These are phyloP conservation scores for Chaetomium sp. DNA, from an alignment of 2,329 filamentous ascomycete genomes.

Conservation along the genomic window DNA sequence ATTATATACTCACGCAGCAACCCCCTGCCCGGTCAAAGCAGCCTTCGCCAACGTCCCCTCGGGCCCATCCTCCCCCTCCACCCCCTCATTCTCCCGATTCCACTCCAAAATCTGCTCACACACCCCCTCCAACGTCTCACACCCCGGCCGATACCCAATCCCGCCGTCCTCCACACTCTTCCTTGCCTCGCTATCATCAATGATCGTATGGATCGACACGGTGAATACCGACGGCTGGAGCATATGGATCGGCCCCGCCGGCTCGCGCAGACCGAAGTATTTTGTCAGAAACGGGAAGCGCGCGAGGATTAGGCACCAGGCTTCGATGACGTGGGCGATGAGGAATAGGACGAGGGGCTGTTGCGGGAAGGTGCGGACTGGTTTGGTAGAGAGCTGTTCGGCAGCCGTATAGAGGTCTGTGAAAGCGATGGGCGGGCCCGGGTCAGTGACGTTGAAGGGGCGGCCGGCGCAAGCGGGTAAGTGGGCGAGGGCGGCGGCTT, in stretches of 20 bases:
- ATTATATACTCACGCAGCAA: conserved; percentile 5
- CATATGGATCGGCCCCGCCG: conserved; percentile 29
- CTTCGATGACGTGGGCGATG: conserved; percentile 34
- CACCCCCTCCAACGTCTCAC: conserved; percentile 36
- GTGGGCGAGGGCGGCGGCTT: conserved; percentile 12
- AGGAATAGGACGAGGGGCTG: conserved; percentile 33
- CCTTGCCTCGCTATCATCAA: conserved; percentile 33
- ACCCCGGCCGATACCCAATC: conserved; percentile 34
- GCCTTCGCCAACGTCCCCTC: conserved; percentile 10
- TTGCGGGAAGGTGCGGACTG: conserved; percentile 28
- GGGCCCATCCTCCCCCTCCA: not conserved
- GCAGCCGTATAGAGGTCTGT: conserved; percentile 35
- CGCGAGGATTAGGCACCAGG: conserved; percentile 28
- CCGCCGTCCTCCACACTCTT: conserved; percentile 34
- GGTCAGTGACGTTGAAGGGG: conserved; percentile 46
- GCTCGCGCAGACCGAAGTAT: conserved; percentile 23
- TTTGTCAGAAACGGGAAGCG: conserved; percentile 17
- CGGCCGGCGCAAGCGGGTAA: conserved; percentile 36
- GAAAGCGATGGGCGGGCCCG: conserved; percentile 38
- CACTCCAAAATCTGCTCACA: conserved; percentile 35
- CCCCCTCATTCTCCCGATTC: conserved; percentile 28
- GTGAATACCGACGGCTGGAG: conserved; percentile 37
- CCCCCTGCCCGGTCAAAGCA: conserved; percentile 4
- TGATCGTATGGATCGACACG: conserved; percentile 32
- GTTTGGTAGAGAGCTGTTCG: conserved; percentile 26